Conservation (phyloP, 257 asterid genomes). For the Capsicum chinense region DNA sequence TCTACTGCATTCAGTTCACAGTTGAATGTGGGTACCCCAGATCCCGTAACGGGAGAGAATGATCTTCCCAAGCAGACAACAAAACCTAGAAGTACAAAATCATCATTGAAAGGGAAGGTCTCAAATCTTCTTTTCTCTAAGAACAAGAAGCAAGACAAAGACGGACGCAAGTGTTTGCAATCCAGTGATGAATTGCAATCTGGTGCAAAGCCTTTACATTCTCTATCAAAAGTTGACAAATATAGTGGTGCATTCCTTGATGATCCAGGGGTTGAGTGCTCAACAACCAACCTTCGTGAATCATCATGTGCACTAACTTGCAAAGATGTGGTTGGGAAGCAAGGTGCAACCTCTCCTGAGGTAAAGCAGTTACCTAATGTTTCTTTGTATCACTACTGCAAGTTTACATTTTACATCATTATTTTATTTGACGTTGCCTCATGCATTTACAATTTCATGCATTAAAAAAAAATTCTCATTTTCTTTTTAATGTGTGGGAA, state of each 20-base stretch:
- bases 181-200: constrained; percentile 43
- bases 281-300: constrained; percentile 40
- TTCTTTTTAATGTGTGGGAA: not conserved
- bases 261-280: constrained; percentile 31
- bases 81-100: constrained; percentile 31
- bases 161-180: constrained; percentile 44
- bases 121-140: constrained; percentile 31
- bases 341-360: constrained; percentile 50
- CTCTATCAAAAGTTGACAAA: constrained; percentile 37
- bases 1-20: constrained; percentile 24
- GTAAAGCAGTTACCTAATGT: constrained; percentile 42
- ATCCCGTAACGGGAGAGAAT: constrained; percentile 21
- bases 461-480: not conserved
- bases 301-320: constrained; percentile 44
- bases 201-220: constrained; percentile 29
- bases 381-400: constrained; percentile 5
- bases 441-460: constrained; percentile 13
- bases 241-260: constrained; percentile 39
- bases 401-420: constrained; percentile 14
- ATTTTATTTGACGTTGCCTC: constrained; percentile 12
- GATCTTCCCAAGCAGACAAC: constrained; percentile 25
- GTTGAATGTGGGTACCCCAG: constrained; percentile 26
- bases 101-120: constrained; percentile 33
- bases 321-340: constrained; percentile 40
- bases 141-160: constrained; percentile 50